Base-by-base conservation (phyloP, 768 basidiomycete species). In the Obba rivulosa region DNA sequence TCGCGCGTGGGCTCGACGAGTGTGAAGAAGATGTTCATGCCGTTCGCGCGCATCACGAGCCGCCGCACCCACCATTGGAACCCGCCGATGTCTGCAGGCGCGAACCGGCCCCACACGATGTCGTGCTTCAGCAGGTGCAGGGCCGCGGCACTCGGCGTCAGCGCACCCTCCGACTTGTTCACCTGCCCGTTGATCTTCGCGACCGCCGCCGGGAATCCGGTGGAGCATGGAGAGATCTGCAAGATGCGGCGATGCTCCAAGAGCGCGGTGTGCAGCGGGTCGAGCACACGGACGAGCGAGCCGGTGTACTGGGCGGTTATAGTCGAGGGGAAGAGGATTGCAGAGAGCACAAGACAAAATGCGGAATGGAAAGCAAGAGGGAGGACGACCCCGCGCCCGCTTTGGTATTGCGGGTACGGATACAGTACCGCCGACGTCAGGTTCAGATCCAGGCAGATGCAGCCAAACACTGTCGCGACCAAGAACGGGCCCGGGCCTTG, bases 371-470 rank as follows among this genome's bases (percentile, higher is more conserved):
- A 69, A 0, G 68, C 59, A 5, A 88, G 53, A 0, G 87, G 85
- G 5, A 87, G 34, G 9, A 83, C 55, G 39, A 87, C 72, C 1
- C 61, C 36, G 59, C 66, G 54, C 31, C 85, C 85, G 16, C 79
- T 56, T 71, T 79, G 54, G 61, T 88, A 89, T 58, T 75, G 77
- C 1, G 85, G 79, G 53, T 71, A 87, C 1, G 87, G 87, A 56
- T 76, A 81, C 8, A 89, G 64, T 11, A 64, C 74, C 0, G 79
- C 76, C 0, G 78, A 80, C 0, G 78, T 80, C 16, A 85, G 56
- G 14, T 67, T 64, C 16, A 85, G 81, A 55, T 85, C 85, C 83
- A 50, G 20, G 48, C 74, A 73, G 34, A 87, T 75, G 60, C 82
- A 85, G 9, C 70, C 77, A 23, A 88, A 73, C 9, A 85, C 61